Conservation (phyloP, 2,329 filamentous ascomycete species). For the Ceratocystis papillata region DNA sequence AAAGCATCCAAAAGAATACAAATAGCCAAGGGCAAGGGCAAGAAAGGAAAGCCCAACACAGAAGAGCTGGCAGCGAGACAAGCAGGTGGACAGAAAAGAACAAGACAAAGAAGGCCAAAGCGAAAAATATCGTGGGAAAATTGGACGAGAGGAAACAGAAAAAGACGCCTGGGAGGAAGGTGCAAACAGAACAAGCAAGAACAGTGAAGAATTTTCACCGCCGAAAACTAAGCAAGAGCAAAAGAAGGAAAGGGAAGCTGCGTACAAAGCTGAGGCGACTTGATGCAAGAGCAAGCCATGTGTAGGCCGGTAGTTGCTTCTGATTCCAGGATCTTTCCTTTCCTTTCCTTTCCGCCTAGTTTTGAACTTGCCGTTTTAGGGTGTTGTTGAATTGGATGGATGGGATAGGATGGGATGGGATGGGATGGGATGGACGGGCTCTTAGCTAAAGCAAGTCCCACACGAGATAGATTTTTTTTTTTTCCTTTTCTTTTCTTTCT, state of each 20-base stretch:
- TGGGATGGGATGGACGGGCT: not conserved
- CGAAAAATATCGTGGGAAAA: not conserved
- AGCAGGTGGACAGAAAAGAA: not conserved
- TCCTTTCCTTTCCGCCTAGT: slow-evolving; percentile 35
- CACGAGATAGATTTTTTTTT: not conserved
- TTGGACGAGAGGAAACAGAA: not conserved
- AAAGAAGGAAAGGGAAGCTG: slow-evolving; percentile 14
- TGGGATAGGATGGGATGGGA: not conserved
- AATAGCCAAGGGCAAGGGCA: not conserved
- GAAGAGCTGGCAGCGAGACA: not conserved
- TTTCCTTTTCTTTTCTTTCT: not conserved
- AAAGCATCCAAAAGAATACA: not conserved
- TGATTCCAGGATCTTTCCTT: slow-evolving; percentile 42
- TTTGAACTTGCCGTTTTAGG: slow-evolving; percentile 10
- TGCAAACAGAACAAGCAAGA: not conserved
- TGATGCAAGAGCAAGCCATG: slow-evolving; percentile 10
- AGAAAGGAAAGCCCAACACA: not conserved
- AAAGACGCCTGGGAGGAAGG: not conserved
- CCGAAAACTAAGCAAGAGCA: slow-evolving; percentile 1
- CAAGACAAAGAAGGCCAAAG: not conserved
- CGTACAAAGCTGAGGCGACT: slow-evolving; percentile 1
- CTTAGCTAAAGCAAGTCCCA: not conserved
- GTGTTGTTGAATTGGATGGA: slow-evolving; percentile 1
- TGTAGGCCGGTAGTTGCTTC: slow-evolving; percentile 14
- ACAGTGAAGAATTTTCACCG: slow-evolving; percentile 11